Percentiles rank a stretch among this genome's conserved stretches.
Evolutionary conservation across 164 flowering plant genomes (phyloP).

Genomic region (Piper longum): DNA sequence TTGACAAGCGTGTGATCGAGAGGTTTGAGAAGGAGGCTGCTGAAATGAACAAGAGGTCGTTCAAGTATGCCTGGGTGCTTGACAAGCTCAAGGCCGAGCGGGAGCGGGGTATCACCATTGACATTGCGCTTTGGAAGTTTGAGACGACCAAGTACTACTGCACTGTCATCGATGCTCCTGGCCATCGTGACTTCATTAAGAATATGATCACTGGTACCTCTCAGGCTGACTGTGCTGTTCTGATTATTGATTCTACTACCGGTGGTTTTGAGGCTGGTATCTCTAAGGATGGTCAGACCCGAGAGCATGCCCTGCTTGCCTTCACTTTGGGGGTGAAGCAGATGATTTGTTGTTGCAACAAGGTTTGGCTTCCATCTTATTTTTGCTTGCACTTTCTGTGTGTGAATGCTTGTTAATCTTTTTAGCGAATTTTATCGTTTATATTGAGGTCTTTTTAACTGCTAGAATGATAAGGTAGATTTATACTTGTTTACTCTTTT

Average conservation of each 20-base stretch:
- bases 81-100: constrained; percentile 27
- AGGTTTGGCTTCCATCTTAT: constrained; percentile 21
- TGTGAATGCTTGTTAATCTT: not conserved
- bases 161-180: constrained; percentile 10
- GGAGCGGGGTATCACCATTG: constrained; percentile 11
- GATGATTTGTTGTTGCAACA: constrained; percentile 81
- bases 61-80: constrained; percentile 18
- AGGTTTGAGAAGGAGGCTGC: constrained; percentile 10
- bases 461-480: not conserved
- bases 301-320: constrained; percentile 75
- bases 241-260: constrained; percentile 52
- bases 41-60: constrained; percentile 12
- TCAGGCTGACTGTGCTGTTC: constrained; percentile 24
- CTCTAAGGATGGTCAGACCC: constrained; percentile 84
- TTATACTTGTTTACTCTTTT: not conserved
- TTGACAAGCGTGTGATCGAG: constrained; percentile 16
- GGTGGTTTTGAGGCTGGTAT: constrained; percentile 89
- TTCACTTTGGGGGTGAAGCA: constrained; percentile 77
- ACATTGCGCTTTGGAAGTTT: constrained; percentile 8
- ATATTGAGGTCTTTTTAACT: too few species aligned
- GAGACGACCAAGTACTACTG: constrained; percentile 11
- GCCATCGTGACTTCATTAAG: constrained; percentile 10
- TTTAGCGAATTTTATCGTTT: too few species aligned
- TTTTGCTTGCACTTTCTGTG: not conserved
- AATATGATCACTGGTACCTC: constrained; percentile 9